Evolutionary conservation across 1,139 yeast genomes (phyloP).

Genomic region (Blastobotrys malaysiensis): DNA sequence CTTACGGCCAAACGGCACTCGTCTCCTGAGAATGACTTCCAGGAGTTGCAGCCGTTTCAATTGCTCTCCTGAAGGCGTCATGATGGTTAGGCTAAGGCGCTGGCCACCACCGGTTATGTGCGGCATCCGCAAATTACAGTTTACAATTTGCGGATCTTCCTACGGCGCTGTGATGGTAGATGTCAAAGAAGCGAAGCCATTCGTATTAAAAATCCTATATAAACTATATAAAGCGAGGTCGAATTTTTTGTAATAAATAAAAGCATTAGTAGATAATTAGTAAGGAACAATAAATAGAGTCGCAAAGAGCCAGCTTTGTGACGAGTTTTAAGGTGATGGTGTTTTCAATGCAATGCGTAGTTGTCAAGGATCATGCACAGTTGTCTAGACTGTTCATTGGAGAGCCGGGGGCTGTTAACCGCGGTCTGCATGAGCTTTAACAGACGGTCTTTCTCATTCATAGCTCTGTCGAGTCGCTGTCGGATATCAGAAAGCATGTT

Average conservation of each 20-base stretch:
- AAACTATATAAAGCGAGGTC: background rate
- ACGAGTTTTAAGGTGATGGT: background rate
- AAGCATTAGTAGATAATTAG: background rate
- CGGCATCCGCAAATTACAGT: background rate
- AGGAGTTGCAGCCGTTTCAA: background rate
- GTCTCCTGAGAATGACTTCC: background rate
- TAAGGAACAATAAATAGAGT: background rate
- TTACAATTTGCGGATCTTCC: background rate
- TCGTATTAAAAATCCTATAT: background rate
- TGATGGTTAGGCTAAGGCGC: background rate
- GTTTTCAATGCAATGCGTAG: background rate
- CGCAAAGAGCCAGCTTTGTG: background rate
- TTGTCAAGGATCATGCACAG: background rate
- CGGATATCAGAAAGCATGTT: background rate
- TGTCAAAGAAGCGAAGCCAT: too few species aligned
- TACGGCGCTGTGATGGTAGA: too few species aligned
- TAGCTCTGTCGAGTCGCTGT: background rate
- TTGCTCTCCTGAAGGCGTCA: background rate
- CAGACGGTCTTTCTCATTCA: background rate
- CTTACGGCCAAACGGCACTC: background rate
- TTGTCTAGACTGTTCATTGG: background rate
- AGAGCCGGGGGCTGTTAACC: background rate
- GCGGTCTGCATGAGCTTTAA: background rate
- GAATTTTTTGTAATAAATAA: background rate
- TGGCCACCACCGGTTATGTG: too few species aligned